A percentile compares a stretch with the other conserved stretches of the same genome.
Evolutionary conservation across 1,284 basidiomycete species (phyloP).

Genomic region (Puccinia horiana): DNA sequence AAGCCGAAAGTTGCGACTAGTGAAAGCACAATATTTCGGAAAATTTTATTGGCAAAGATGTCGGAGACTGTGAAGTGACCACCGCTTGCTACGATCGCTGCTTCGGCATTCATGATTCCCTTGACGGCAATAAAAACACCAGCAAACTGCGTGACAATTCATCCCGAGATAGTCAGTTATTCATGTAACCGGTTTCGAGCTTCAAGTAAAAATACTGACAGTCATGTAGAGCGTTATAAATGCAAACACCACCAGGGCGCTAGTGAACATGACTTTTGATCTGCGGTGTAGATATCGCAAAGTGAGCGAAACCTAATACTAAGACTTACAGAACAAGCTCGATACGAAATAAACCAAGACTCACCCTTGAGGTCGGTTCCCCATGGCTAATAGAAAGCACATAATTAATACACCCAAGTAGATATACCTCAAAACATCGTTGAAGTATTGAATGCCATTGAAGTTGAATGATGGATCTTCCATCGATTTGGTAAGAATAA

Average conservation of each 20-base stretch:
- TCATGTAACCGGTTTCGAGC: background rate
- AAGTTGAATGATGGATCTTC: constrained; percentile 70
- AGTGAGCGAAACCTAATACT: background rate
- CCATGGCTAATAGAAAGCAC: constrained; percentile 86
- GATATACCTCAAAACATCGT: constrained; percentile 77
- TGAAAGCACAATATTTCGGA: constrained; percentile 81
- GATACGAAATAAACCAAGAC: constrained; percentile 48
- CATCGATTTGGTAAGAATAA: constrained; percentile 71
- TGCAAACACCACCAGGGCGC: constrained; percentile 78
- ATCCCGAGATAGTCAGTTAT: background rate
- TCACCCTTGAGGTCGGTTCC: constrained; percentile 84
- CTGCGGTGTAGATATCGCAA: constrained; percentile 51
- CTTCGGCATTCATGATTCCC: constrained; percentile 65
- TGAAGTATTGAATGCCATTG: constrained; percentile 62
- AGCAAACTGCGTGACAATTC: constrained; percentile 64
- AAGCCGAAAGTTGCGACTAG: constrained; percentile 80
- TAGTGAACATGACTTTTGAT: constrained; percentile 75
- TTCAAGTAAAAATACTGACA: constrained; percentile 61
- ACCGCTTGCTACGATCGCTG: constrained; percentile 60
- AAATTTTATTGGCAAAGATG: constrained; percentile 74
- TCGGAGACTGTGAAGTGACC: constrained; percentile 64
- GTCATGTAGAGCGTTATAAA: constrained; percentile 91
- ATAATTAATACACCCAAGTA: constrained; percentile 82
- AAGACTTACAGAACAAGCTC: background rate
- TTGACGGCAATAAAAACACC: constrained; percentile 78